phyloP scores from a whole-genome alignment of 768 basidiomycete genomes.

The Russula earlei region DNA sequence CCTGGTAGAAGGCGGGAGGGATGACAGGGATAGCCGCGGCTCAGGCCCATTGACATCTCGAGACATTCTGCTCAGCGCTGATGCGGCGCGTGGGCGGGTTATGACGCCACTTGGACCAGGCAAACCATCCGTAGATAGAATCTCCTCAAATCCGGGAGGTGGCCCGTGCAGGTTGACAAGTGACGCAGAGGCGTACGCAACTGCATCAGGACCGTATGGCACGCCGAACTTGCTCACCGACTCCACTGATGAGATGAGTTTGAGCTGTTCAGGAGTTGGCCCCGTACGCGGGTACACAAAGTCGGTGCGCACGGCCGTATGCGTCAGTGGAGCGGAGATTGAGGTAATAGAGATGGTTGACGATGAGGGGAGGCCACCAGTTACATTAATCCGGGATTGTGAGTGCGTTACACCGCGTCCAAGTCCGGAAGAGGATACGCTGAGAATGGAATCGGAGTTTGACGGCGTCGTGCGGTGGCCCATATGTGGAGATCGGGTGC shows the following conservation, averaged over 20 bases:
- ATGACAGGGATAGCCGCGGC: not conserved
- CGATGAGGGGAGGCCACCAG: conserved; percentile 41
- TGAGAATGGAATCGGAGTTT: conserved; percentile 31
- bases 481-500: conserved; percentile 14
- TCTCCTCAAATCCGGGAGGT: conserved; percentile 44
- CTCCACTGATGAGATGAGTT: conserved; percentile 60
- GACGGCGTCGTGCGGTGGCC: conserved; percentile 30
- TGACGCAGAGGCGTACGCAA: conserved; percentile 47
- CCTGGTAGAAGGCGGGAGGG: not conserved
- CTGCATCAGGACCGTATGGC: conserved; percentile 68
- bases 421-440: conserved; percentile 31
- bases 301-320: conserved; percentile 62
- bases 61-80: conserved; percentile 3
- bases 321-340: conserved; percentile 67
- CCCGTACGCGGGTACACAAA: conserved; percentile 58
- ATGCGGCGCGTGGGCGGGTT: not conserved
- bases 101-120: not conserved
- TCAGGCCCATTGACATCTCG: not conserved
- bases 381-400: conserved; percentile 32
- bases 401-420: conserved; percentile 40
- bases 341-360: conserved; percentile 63
- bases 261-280: conserved; percentile 54
- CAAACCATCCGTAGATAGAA: conserved; percentile 10
- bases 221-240: conserved; percentile 59
- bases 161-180: conserved; percentile 33